Evolutionary conservation across 257 asterid species (phyloP), one percentile per base, ranked within the genome.

Genomic region (Galeopsis tetrahit): DNA sequence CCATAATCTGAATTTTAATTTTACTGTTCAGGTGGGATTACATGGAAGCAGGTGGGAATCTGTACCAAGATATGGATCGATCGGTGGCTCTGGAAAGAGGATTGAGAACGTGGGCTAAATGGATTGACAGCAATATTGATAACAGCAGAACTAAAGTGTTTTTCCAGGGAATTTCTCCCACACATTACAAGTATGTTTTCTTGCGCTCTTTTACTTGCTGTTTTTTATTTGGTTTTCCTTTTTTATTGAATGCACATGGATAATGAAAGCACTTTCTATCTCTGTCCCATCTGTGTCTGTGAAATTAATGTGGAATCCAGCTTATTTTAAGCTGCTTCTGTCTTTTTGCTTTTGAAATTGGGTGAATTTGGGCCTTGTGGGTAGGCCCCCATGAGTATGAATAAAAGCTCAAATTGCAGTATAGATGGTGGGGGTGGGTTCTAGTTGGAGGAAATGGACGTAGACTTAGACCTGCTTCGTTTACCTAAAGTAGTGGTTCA

Each of bases 161-260:
- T 77, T 94, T 94, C 68, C 98, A 94, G 83, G 84, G 95, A 52
- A 84, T 92, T 82, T 94, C 99, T 44, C 99, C 99, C 55, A 88
- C 97, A 10, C 99, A 94, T 55, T 90, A 91, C 89, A 78, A 85
- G 99, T 94, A 87, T 49, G 88, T 71, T 32, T 3, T 40, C 46
- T 44, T 11, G 2, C 1, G 44, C 56, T 58, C 44, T 38, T 46
- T 35, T 55, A n/a, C 33, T 28, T 28, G 13, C 44, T 7, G 0
- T 36, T 4, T 21, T 5, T 13, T 0, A 11, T 17, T 11, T 73
- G 32, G 6, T 43, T n/a, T 51, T 8, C 15, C 36, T 39, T 63
- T 55, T 10, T 58, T 35, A 67, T 75, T 58, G 63, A n/a, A 6
- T 6, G 60, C 4, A 58, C 15, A 42, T 46, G 72, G 68, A 21